Base-by-base conservation (phyloP, 805 yeast genomes). In the Candida chilensis region DNA sequence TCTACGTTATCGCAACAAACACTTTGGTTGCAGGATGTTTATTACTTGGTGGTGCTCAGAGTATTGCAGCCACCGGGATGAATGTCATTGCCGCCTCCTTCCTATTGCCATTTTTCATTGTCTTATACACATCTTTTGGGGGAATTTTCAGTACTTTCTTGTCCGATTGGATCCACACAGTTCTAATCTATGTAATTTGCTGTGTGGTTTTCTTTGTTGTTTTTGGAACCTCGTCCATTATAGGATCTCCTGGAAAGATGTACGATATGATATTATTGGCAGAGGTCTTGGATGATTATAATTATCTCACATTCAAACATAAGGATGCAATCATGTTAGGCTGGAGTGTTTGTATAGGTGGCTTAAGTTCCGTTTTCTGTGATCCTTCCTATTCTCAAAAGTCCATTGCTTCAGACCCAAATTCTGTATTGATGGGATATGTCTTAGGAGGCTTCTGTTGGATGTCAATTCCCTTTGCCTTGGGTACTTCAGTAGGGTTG, bases 131-230 rank as follows among this genome's bases (percentile, higher is more conserved):
- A 0, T 52, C 62, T 6, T 52, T 63, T 21, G 75, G 75, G 27
- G 76, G 75, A 7, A 46, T 70, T 21, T 66, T 62, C 34, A 66
- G 74, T 5, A 69, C 76, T 3, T 67, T 68, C 37, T 46, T 69
- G 21, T 62, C 74, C 4, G 75, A 69, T 39, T 68, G 67, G 63
- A 56, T 63, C 28, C 74, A 67, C 42, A 63, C 71, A 0, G 65
- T 64, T 18, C 57, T 67, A 31, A 57, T 67, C 27, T 63, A 57
- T 35, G 38, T 57, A 16, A 51, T 65, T 14, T 44, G 65, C 10
- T 37, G 64, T 17, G 45, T 52, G 5, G 34, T 58, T 4, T 42
- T 41, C 6, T 64, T 51, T 38, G 49, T 46, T 5, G 48, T 54
- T 5, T 67, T 54, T 34, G 44, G 60, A 20, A 41, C 55, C 11